A percentile compares a stretch with the other conserved stretches of the same genome.
Conservation (phyloP, 345 rosid genomes). For the Euphorbia pulcherrima region DNA sequence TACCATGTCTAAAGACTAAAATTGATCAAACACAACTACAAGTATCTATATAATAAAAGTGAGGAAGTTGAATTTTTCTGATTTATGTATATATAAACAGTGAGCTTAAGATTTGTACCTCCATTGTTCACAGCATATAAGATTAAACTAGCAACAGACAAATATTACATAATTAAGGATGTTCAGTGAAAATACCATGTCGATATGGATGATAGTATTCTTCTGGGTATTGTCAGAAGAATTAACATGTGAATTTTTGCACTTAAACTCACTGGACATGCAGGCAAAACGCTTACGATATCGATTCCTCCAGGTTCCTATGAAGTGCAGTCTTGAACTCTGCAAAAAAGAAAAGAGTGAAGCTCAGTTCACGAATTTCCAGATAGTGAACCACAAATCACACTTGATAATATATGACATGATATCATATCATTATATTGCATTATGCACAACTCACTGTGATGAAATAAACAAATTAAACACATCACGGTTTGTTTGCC, state of each 20-base stretch:
- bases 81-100: background rate
- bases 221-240: conserved; percentile 35
- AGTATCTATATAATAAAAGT: background rate
- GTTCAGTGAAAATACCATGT: conserved; percentile 56
- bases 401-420: background rate
- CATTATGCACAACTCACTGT: background rate
- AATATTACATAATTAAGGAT: conserved; percentile 9
- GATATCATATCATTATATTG: background rate
- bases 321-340: conserved; percentile 96
- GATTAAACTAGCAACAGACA: background rate
- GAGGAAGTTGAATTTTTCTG: background rate
- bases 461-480: background rate
- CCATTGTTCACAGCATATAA: background rate
- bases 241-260: conserved; percentile 31
- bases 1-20: background rate
- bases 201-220: conserved; percentile 65
- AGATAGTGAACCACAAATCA: background rate
- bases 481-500: background rate
- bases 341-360: conserved; percentile 41
- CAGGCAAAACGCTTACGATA: conserved; percentile 67
- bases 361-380: conserved; percentile 5
- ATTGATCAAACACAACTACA: background rate
- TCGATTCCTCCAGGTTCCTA: conserved; percentile 96
- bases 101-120: background rate
- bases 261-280: conserved; percentile 33